phyloP scores from a whole-genome alignment of 768 basidiomycete species.

The Lyophyllum decastes region DNA sequence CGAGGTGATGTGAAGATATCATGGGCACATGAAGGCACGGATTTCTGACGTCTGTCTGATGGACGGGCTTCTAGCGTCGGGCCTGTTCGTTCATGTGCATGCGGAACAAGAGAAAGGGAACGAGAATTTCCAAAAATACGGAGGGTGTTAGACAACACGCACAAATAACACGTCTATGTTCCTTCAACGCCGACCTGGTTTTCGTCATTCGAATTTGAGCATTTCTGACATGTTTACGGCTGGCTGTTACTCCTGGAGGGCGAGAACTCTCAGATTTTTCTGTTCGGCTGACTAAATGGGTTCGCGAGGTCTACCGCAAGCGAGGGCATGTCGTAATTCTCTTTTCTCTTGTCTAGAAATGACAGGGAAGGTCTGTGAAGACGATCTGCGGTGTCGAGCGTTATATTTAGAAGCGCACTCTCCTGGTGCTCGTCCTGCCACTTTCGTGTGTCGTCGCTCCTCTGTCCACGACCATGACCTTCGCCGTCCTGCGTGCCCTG shows the following conservation, averaged over 20 bases:
- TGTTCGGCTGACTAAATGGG: not conserved
- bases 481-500: slow-evolving; percentile 62
- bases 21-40: slow-evolving; percentile 8
- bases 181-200: not conserved
- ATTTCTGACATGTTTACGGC: slow-evolving; percentile 15
- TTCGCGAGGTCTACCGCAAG: not conserved
- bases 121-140: not conserved
- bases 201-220: not conserved
- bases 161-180: slow-evolving; percentile 15
- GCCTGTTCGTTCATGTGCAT: slow-evolving; percentile 7
- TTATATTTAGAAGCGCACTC: slow-evolving; percentile 16
- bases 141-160: slow-evolving; percentile 3
- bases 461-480: slow-evolving; percentile 45
- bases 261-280: not conserved
- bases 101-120: not conserved
- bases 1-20: not conserved
- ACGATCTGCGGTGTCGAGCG: slow-evolving; percentile 19
- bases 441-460: not conserved
- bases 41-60: not conserved
- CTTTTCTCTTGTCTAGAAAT: slow-evolving; percentile 12
- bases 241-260: not conserved
- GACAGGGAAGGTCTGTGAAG: slow-evolving; percentile 18
- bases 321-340: not conserved
- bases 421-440: not conserved
- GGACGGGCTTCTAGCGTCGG: slow-evolving; percentile 12